A percentile compares a stretch with the other conserved stretches of the same genome.
phyloP scores from a whole-genome alignment of 345 rosid genomes.

The Luvunga scandens region DNA sequence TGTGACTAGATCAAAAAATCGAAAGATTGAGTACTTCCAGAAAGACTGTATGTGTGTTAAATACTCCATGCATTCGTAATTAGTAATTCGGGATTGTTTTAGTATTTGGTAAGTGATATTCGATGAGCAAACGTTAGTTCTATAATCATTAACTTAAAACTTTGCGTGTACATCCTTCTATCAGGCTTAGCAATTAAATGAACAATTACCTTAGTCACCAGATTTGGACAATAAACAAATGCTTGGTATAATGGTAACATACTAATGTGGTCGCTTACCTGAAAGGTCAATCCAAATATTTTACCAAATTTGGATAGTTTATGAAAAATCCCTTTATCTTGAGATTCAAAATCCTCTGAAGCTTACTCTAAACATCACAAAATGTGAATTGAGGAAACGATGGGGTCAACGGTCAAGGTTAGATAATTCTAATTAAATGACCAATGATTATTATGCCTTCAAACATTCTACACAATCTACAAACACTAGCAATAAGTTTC shows the following conservation, averaged over 20 bases:
- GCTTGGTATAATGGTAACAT: not conserved
- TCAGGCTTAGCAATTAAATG: not conserved
- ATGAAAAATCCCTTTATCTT: not conserved
- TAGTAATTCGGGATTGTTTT: not conserved
- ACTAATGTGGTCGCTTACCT: not conserved
- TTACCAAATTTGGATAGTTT: not conserved
- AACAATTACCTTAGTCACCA: not conserved
- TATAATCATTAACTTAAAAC: not conserved
- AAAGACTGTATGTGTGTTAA: not conserved
- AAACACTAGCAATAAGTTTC: not conserved
- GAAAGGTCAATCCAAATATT: not conserved
- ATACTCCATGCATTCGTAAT: not conserved
- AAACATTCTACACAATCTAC: not conserved
- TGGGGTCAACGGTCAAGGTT: not conserved
- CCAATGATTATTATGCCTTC: not conserved
- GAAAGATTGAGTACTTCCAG: not conserved
- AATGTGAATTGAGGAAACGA: not conserved
- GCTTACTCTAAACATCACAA: not conserved
- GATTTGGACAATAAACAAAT: not conserved
- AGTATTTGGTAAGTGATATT: not conserved
- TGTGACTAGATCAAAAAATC: not conserved
- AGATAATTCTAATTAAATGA: not conserved
- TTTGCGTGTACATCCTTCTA: not conserved
- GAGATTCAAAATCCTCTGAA: not conserved
- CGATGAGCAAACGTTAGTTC: not conserved